Conservation (phyloP, 2,329 filamentous ascomycete genomes). For the Chrysosporium queenslandicum region DNA sequence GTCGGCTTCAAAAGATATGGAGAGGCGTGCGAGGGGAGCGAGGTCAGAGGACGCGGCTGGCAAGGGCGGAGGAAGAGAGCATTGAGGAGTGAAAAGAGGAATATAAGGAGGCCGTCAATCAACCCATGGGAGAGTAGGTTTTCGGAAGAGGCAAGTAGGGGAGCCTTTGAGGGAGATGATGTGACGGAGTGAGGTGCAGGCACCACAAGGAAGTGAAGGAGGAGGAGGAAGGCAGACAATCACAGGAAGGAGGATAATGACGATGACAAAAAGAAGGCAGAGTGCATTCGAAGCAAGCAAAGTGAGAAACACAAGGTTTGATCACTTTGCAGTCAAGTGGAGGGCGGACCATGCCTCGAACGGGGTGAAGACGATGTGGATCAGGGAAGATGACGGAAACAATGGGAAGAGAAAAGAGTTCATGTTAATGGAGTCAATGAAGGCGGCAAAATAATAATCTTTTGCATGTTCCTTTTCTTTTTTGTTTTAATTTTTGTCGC, state of each 20-base stretch:
- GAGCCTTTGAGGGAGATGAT: conserved; percentile 23
- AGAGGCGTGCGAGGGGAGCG: too few species aligned
- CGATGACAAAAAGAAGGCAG: conserved; percentile 1
- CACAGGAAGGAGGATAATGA: conserved; percentile 23
- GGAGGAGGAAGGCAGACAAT: conserved; percentile 30
- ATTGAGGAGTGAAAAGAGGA: neutral
- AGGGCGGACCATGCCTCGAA: conserved; percentile 8
- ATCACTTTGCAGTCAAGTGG: conserved; percentile 1
- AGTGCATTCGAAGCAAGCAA: conserved; percentile 1
- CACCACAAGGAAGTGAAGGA: too few species aligned
- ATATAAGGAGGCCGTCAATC: neutral
- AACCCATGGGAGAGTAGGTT: neutral
- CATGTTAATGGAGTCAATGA: conserved; percentile 3
- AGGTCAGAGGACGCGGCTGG: conserved; percentile 5
- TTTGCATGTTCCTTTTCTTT: neutral
- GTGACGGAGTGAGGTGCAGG: too few species aligned
- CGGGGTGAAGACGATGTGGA: neutral
- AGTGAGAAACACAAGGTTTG: conserved; percentile 8
- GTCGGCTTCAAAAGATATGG: too few species aligned
- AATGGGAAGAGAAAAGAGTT: neutral
- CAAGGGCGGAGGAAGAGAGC: neutral
- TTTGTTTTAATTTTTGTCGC: neutral
- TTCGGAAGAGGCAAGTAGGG: conserved; percentile 37
- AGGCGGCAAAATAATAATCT: neutral
- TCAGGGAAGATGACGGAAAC: conserved; percentile 1